A percentile compares a stretch with the other conserved stretches of the same genome.
These are phyloP conservation scores for Euphorbia tirucalli DNA, from an alignment of 345 rosid genomes.

Conservation along the genomic window DNA sequence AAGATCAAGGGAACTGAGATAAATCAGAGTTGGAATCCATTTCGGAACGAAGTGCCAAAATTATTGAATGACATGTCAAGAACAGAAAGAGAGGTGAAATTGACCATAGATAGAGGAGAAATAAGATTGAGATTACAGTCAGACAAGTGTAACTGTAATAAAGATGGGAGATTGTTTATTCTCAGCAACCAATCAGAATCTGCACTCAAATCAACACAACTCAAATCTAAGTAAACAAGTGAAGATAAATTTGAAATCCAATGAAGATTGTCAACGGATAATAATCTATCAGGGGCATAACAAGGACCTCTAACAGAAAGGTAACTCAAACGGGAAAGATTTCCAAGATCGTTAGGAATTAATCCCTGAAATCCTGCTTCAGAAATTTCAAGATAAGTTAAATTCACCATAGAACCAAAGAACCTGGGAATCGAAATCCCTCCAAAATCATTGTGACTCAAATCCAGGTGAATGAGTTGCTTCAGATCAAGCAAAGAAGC, in stretches of 20 bases:
- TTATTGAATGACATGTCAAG: constrained; percentile 26
- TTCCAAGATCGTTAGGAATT: constrained; percentile 28
- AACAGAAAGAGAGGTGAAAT: constrained; percentile 19
- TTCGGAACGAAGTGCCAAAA: not conserved
- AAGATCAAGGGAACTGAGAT: not conserved
- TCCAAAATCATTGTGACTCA: constrained; percentile 20
- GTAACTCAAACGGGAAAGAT: constrained; percentile 24
- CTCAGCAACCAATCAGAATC: constrained; percentile 15
- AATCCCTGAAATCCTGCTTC: constrained; percentile 16
- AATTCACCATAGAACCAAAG: constrained; percentile 14
- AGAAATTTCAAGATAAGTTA: constrained; percentile 23
- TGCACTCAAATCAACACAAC: not conserved
- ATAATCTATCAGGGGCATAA: not conserved
- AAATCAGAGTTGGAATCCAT: not conserved
- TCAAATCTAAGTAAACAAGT: constrained; percentile 25
- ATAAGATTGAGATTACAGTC: constrained; percentile 1
- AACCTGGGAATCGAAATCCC: constrained; percentile 12
- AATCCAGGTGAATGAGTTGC: constrained; percentile 23
- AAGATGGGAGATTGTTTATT: constrained; percentile 18
- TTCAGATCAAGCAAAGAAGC: constrained; percentile 27
- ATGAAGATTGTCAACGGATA: constrained; percentile 11
- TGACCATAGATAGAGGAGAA: not conserved
- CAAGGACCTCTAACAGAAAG: constrained; percentile 5
- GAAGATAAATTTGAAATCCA: constrained; percentile 30
- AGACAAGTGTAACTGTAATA: constrained; percentile 16